These are phyloP conservation scores for Canariomyces notabilis DNA, from an alignment of 2,329 filamentous ascomycete genomes.

Conservation along the genomic window DNA sequence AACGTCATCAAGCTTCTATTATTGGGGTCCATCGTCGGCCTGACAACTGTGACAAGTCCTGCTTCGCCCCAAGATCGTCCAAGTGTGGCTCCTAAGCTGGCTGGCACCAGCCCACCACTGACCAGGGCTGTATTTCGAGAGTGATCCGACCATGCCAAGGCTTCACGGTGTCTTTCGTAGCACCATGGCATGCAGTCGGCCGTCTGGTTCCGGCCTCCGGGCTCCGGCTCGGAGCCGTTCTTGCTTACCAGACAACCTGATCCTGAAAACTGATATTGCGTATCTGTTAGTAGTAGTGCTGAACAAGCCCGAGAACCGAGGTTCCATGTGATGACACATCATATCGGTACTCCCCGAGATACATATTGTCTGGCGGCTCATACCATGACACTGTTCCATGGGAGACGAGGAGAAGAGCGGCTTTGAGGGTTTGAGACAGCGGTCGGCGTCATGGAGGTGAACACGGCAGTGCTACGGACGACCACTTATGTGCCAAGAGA, in stretches of 20 bases:
- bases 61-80: neutral
- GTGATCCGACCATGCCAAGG: neutral
- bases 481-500: conserved; percentile 9
- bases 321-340: no score
- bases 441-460: neutral
- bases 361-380: no score
- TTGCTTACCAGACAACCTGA: no score
- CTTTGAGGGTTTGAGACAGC: neutral
- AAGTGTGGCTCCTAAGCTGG: neutral
- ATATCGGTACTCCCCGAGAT: no score
- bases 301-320: no score
- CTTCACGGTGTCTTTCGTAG: neutral
- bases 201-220: no score
- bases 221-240: no score
- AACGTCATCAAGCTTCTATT: neutral
- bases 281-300: no score
- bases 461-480: neutral
- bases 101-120: neutral
- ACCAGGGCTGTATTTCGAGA: neutral
- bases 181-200: no score
- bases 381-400: no score
- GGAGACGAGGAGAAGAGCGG: no score
- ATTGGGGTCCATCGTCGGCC: neutral
- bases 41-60: neutral
- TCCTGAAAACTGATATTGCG: no score